Evolutionary conservation across 306 rosid genomes (phyloP).

Genomic region (Dalbergia cultrata): DNA sequence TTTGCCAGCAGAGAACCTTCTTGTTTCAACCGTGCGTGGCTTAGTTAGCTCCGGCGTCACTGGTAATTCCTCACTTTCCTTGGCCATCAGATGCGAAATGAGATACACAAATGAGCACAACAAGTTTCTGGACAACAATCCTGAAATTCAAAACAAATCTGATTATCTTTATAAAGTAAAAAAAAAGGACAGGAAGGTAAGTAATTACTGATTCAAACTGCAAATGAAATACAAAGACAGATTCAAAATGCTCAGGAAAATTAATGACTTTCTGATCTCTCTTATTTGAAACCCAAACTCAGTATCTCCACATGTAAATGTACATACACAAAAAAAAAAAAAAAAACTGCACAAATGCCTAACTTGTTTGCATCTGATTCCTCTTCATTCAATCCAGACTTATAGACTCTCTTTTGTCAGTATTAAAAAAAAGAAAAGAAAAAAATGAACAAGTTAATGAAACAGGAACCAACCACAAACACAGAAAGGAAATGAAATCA

Average conservation of each 20-base stretch:
- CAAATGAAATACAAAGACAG: background rate
- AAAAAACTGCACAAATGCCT: slow-evolving; percentile 9
- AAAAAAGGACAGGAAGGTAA: slow-evolving; percentile 1
- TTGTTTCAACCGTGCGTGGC: slow-evolving; percentile 48
- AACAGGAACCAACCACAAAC: slow-evolving; percentile 41
- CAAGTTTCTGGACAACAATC: slow-evolving; percentile 47
- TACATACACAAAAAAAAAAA: background rate
- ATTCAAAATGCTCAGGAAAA: slow-evolving; percentile 18
- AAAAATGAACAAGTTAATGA: slow-evolving; percentile 28
- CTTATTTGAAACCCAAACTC: slow-evolving; percentile 3
- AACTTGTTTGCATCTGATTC: slow-evolving; percentile 34
- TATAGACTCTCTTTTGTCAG: slow-evolving; percentile 22
- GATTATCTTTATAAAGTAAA: slow-evolving; percentile 15
- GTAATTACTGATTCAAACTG: slow-evolving; percentile 20
- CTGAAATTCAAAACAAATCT: slow-evolving; percentile 55
- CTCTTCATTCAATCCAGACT: slow-evolving; percentile 24
- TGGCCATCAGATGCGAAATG: slow-evolving; percentile 61
- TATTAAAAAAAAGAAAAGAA: background rate
- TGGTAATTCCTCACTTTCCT: slow-evolving; percentile 51
- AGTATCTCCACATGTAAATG: background rate
- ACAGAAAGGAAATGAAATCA: slow-evolving; percentile 30
- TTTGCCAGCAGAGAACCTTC: slow-evolving; percentile 67
- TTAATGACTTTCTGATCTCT: background rate
- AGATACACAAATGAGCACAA: slow-evolving; percentile 24
- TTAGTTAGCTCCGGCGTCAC: slow-evolving; percentile 42